A percentile compares a stretch with the other conserved stretches of the same genome.
These are phyloP conservation scores for Takakia lepidozioides DNA, from an alignment of 225 moss, liverwort and hornwort genomes.

Conservation along the genomic window DNA sequence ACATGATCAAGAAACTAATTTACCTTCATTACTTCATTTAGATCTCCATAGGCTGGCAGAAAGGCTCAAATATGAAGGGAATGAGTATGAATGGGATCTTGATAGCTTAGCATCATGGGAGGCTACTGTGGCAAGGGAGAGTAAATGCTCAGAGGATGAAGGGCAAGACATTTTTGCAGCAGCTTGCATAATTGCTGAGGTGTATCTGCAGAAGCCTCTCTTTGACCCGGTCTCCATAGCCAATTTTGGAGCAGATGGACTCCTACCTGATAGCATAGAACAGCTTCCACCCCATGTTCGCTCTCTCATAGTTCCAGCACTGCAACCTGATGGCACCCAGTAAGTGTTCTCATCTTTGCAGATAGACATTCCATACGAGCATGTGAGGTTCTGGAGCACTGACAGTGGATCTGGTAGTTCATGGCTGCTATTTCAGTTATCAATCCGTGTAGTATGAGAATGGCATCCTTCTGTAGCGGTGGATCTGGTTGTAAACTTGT, in stretches of 20 bases:
- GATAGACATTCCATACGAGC: too few relatives aligned
- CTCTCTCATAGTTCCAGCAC: slow-evolving; percentile 47
- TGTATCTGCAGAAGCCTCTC: slow-evolving; percentile 58
- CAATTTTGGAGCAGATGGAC: slow-evolving; percentile 33
- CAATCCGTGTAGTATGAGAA: too few relatives aligned
- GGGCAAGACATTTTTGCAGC: slow-evolving; percentile 54
- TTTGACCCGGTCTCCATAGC: slow-evolving; percentile 54
- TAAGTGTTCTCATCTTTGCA: too few relatives aligned
- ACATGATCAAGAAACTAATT: slow-evolving; percentile 14
- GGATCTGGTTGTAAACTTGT: too few relatives aligned
- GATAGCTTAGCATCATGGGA: slow-evolving; percentile 32
- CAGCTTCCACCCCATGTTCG: slow-evolving; percentile 46
- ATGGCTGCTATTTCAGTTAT: too few relatives aligned
- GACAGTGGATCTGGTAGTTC: too few relatives aligned
- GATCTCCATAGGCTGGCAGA: slow-evolving; percentile 27
- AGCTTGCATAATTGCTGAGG: slow-evolving; percentile 67
- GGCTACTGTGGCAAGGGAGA: slow-evolving; percentile 17
- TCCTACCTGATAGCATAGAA: slow-evolving; percentile 44
- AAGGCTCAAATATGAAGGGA: slow-evolving; percentile 27
- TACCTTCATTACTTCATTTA: slow-evolving; percentile 11
- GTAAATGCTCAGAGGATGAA: slow-evolving; percentile 25
- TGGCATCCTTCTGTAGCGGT: too few relatives aligned
- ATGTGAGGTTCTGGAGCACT: too few relatives aligned
- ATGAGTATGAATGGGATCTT: slow-evolving; percentile 19
- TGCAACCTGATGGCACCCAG: slow-evolving; percentile 44